Conservation (phyloP, 139 green algal species). For the Micromonas pusilla region DNA sequence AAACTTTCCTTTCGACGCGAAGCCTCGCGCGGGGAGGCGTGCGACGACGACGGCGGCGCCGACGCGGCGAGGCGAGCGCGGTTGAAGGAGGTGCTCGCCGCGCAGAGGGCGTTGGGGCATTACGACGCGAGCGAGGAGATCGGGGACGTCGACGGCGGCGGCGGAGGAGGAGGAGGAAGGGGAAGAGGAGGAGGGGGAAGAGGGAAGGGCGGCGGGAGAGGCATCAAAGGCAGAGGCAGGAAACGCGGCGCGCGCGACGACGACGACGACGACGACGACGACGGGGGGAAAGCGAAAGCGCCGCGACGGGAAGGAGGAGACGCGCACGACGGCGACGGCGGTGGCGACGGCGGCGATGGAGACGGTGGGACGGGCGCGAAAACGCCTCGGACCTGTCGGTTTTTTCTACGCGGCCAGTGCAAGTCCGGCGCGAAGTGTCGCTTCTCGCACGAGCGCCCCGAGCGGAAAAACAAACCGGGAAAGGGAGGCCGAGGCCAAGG, state of each 20-base stretch:
- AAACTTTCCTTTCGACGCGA: no score
- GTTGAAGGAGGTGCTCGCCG: background rate
- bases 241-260: no score
- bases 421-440: background rate
- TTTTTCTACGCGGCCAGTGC: background rate
- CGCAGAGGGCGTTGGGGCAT: conserved; percentile 9
- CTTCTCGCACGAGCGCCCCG: background rate
- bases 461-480: background rate
- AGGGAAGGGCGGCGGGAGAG: no score
- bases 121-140: conserved; percentile 18
- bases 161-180: background rate
- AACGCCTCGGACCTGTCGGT: conserved; percentile 3
- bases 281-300: background rate
- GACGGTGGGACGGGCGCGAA: background rate
- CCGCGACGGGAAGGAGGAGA: background rate
- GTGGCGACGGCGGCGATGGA: background rate
- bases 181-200: no score
- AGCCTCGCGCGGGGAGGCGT: background rate
- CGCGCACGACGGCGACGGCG: background rate
- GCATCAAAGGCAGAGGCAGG: no score
- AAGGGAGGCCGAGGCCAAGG: background rate
- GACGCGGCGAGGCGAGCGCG: background rate
- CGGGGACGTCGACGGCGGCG: background rate
- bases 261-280: background rate
- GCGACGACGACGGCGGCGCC: background rate